These are phyloP conservation scores for Knufia petricola DNA, from an alignment of 2,329 filamentous ascomycete genomes.

Conservation along the genomic window DNA sequence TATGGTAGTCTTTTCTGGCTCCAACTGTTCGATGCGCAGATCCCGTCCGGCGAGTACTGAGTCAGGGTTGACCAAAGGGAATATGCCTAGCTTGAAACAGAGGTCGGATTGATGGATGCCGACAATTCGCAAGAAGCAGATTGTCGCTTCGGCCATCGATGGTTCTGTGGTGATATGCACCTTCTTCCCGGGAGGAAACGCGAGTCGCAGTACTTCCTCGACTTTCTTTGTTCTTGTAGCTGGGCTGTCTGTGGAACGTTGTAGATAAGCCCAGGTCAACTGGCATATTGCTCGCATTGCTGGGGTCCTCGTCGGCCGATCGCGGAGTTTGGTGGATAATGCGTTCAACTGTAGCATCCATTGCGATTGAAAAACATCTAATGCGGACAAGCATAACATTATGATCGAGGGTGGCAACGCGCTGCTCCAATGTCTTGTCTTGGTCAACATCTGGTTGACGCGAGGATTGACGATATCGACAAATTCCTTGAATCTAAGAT, in stretches of 20 bases:
- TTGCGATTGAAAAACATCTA: slow-evolving; percentile 71
- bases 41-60: slow-evolving; percentile 70
- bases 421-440: slow-evolving; percentile 83
- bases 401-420: slow-evolving; percentile 83
- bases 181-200: slow-evolving; percentile 70
- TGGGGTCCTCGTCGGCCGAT: slow-evolving; percentile 65
- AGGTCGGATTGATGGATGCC: slow-evolving; percentile 90
- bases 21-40: slow-evolving; percentile 78
- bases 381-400: slow-evolving; percentile 76
- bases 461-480: slow-evolving; percentile 68
- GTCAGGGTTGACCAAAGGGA: slow-evolving; percentile 86
- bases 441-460: slow-evolving; percentile 73
- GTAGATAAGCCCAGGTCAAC: slow-evolving; percentile 88
- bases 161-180: slow-evolving; percentile 74
- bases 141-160: slow-evolving; percentile 76
- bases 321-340: slow-evolving; percentile 73
- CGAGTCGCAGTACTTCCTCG: slow-evolving; percentile 78
- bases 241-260: slow-evolving; percentile 64
- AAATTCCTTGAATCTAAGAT: slow-evolving; percentile 79
- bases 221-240: slow-evolving; percentile 65
- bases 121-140: slow-evolving; percentile 88
- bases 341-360: slow-evolving; percentile 76
- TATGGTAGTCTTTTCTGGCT: slow-evolving; percentile 95
- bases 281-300: slow-evolving; percentile 85
- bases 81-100: slow-evolving; percentile 87